Evolutionary conservation across 2,329 filamentous ascomycete genomes (phyloP).

Genomic region (Aureobasidium melanogenum): DNA sequence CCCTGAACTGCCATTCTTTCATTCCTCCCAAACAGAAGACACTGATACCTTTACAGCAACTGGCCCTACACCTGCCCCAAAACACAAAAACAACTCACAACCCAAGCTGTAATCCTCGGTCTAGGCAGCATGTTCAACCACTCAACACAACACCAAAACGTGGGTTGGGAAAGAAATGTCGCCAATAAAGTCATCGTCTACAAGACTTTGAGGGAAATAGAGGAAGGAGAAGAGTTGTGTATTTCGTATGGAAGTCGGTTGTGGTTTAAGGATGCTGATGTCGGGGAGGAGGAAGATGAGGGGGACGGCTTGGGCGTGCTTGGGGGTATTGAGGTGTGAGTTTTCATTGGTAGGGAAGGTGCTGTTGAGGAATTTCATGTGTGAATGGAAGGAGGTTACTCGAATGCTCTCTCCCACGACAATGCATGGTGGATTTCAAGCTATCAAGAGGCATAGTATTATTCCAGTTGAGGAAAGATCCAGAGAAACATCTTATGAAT

Average conservation of each 20-base stretch:
- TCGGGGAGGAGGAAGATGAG: conserved; percentile 14
- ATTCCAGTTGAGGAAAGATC: too few relatives aligned
- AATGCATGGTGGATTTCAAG: too few relatives aligned
- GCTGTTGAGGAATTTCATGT: too few relatives aligned
- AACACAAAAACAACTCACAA: conserved; percentile 14
- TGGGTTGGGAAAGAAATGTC: conserved; percentile 46
- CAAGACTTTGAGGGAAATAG: conserved; percentile 40
- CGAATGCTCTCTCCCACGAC: too few relatives aligned
- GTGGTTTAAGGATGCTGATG: conserved; percentile 39
- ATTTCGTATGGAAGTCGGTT: conserved; percentile 38
- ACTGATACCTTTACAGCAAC: conserved; percentile 26
- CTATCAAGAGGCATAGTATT: too few relatives aligned
- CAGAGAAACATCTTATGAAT: too few relatives aligned
- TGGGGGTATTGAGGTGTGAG: conserved; percentile 14
- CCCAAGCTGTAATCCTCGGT: conserved; percentile 47
- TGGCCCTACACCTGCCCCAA: conserved; percentile 27
- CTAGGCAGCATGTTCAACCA: conserved; percentile 53
- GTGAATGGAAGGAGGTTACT: too few relatives aligned
- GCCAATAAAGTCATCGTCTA: conserved; percentile 40
- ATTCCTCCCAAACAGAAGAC: background rate
- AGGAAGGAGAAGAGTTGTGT: conserved; percentile 42
- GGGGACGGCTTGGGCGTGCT: conserved; percentile 31
- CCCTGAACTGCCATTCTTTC: background rate
- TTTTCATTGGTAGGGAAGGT: too few relatives aligned
- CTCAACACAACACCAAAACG: conserved; percentile 42